These are phyloP conservation scores for Pelargonium cotyledonis DNA, from an alignment of 441 rosid species.

Conservation along the genomic window DNA sequence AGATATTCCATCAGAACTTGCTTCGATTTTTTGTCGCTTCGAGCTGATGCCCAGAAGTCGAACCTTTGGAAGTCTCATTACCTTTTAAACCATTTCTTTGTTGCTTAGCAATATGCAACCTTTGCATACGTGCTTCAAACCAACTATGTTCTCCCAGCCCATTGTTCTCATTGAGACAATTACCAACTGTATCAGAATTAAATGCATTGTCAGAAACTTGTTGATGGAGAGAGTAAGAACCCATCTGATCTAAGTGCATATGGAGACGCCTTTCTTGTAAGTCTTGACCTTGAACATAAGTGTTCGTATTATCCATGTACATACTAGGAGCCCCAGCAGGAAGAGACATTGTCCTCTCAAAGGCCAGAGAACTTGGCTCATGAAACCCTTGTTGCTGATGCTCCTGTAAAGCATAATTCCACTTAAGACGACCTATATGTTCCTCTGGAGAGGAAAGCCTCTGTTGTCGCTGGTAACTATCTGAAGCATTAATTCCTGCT, in stretches of 20 bases:
- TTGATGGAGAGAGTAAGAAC: neutral
- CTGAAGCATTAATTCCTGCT: slow-evolving; percentile 28
- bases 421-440: slow-evolving; percentile 21
- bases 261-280: slow-evolving; percentile 13
- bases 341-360: neutral
- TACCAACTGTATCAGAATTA: neutral
- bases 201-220: neutral
- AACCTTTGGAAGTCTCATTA: slow-evolving; percentile 12
- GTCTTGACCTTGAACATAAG: slow-evolving; percentile 8
- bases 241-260: slow-evolving; percentile 22
- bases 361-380: neutral
- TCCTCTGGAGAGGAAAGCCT: slow-evolving; percentile 26
- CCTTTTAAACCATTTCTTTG: slow-evolving; percentile 23
- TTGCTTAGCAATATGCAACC: slow-evolving; percentile 23
- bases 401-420: slow-evolving; percentile 31
- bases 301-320: slow-evolving; percentile 31
- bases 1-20: slow-evolving; percentile 32
- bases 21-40: slow-evolving; percentile 26
- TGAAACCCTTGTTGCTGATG: slow-evolving; percentile 23
- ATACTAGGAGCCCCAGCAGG: slow-evolving; percentile 29
- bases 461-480: slow-evolving; percentile 25
- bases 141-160: slow-evolving; percentile 30
- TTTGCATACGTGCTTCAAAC: slow-evolving; percentile 28
- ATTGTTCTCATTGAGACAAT: slow-evolving; percentile 21
- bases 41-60: slow-evolving; percentile 31